phyloP scores from a whole-genome alignment of 208 protist species.

The Zelonia costaricensis region DNA sequence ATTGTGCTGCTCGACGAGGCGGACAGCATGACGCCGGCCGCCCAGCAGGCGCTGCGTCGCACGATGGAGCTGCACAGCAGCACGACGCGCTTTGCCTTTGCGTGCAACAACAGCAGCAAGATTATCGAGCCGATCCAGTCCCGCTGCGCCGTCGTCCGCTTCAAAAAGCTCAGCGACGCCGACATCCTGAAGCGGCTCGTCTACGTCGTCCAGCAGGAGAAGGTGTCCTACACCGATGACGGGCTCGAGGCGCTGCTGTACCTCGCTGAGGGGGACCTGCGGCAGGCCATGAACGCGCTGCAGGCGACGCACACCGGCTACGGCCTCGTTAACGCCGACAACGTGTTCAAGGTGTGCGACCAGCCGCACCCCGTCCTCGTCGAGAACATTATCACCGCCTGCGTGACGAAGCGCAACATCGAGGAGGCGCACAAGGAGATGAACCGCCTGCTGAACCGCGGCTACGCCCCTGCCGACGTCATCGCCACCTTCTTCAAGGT shows the following conservation, averaged over 20 bases:
- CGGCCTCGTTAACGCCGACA: slow-evolving; percentile 95
- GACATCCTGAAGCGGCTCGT: slow-evolving; percentile 94
- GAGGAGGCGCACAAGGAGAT: slow-evolving; percentile 79
- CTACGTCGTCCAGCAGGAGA: slow-evolving; percentile 92
- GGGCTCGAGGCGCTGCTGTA: slow-evolving; percentile 98
- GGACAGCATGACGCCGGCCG: slow-evolving; percentile 98
- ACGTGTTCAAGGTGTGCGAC: slow-evolving; percentile 99
- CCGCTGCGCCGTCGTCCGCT: slow-evolving; percentile 90
- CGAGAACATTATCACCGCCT: slow-evolving; percentile 89
- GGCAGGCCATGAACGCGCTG: slow-evolving; percentile 98
- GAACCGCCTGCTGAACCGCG: slow-evolving; percentile 77
- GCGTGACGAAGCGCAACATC: slow-evolving; percentile 78
- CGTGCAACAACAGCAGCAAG: slow-evolving; percentile 98
- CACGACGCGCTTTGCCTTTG: slow-evolving; percentile 98
- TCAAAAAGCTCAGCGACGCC: slow-evolving; percentile 77
- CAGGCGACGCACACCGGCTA: slow-evolving; percentile 97
- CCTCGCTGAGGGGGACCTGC: slow-evolving; percentile 97
- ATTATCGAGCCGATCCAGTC: slow-evolving; percentile 99
- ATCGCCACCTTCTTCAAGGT: slow-evolving; percentile 97
- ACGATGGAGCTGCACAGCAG: slow-evolving; percentile 98
- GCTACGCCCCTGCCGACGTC: slow-evolving; percentile 97
- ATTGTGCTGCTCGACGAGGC: slow-evolving; percentile 99
- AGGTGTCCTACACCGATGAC: slow-evolving; percentile 92
- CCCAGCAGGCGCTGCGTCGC: slow-evolving; percentile 98
- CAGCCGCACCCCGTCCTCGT: slow-evolving; percentile 97